phyloP scores from a whole-genome alignment of 2,329 filamentous ascomycete genomes.

The Aspergillus brasiliensis region DNA sequence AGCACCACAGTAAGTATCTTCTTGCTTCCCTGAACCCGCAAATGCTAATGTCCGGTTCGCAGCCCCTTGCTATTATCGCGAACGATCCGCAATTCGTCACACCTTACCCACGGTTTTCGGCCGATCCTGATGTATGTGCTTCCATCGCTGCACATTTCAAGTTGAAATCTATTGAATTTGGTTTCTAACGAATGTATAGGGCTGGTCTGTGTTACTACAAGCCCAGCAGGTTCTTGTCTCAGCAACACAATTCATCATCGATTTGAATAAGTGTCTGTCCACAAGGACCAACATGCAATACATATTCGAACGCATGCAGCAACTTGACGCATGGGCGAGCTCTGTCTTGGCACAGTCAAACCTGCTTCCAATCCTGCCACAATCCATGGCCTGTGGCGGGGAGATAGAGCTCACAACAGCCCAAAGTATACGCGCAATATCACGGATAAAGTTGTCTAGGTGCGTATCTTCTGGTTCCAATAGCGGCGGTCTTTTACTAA shows the following conservation, averaged over 20 bases:
- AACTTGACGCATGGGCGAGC: conserved; percentile 44
- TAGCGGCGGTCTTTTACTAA: conserved; percentile 8
- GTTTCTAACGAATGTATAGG: conserved; percentile 31
- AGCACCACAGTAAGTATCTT: conserved; percentile 43
- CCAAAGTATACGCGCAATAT: conserved; percentile 43
- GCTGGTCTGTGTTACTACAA: conserved; percentile 47
- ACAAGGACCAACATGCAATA: conserved; percentile 39
- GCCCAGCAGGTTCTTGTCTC: conserved; percentile 46
- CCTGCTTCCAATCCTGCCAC: conserved; percentile 29
- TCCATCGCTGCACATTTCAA: background rate
- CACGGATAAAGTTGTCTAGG: conserved; percentile 49
- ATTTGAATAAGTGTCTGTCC: conserved; percentile 42
- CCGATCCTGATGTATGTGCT: conserved; percentile 43
- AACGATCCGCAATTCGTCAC: conserved; percentile 48
- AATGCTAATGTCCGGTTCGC: conserved; percentile 14
- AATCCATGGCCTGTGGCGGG: conserved; percentile 28
- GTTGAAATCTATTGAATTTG: background rate
- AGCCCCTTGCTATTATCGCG: conserved; percentile 47
- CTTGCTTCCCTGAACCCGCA: no score
- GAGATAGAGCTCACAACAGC: conserved; percentile 41
- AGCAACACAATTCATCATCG: conserved; percentile 45
- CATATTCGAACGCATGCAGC: conserved; percentile 46
- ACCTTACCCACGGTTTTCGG: conserved; percentile 43
- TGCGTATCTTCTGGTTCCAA: conserved; percentile 17
- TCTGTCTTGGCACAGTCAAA: conserved; percentile 39